These are phyloP conservation scores for Candida vaughaniae DNA, from an alignment of 805 yeast genomes.

Conservation along the genomic window DNA sequence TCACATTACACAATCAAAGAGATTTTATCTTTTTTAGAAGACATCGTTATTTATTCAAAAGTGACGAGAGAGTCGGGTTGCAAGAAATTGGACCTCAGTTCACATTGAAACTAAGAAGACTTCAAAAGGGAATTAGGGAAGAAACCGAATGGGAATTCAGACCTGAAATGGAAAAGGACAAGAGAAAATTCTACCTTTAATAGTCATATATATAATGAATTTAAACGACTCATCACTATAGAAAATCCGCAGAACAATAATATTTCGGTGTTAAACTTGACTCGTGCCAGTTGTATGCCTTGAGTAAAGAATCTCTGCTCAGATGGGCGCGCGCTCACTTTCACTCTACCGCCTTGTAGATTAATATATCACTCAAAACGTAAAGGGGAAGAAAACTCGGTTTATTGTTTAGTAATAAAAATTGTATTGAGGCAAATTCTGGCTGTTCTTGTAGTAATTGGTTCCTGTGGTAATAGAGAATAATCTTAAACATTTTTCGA, in stretches of 20 bases:
- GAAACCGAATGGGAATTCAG: slow-evolving; percentile 96
- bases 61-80: slow-evolving; percentile 89
- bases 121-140: slow-evolving; percentile 88
- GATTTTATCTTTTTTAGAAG: slow-evolving; percentile 94
- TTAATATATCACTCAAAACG: too few species aligned
- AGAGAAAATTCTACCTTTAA: slow-evolving; percentile 83
- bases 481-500: too few species aligned
- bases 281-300: too few species aligned
- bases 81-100: slow-evolving; percentile 98
- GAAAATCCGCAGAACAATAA: slow-evolving; percentile 1
- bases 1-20: slow-evolving; percentile 94
- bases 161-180: slow-evolving; percentile 95
- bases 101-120: slow-evolving; percentile 80
- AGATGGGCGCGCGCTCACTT: too few species aligned
- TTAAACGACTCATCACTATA: background rate
- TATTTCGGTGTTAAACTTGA: too few species aligned
- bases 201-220: background rate
- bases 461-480: too few species aligned
- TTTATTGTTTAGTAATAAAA: too few species aligned
- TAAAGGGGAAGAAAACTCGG: too few species aligned
- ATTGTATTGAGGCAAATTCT: too few species aligned
- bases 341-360: too few species aligned
- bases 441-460: too few species aligned
- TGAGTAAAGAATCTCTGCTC: too few species aligned
- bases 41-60: slow-evolving; percentile 86